Conservation (phyloP, 2,329 filamentous ascomycete species). For the Fusarium fracticaudum region DNA sequence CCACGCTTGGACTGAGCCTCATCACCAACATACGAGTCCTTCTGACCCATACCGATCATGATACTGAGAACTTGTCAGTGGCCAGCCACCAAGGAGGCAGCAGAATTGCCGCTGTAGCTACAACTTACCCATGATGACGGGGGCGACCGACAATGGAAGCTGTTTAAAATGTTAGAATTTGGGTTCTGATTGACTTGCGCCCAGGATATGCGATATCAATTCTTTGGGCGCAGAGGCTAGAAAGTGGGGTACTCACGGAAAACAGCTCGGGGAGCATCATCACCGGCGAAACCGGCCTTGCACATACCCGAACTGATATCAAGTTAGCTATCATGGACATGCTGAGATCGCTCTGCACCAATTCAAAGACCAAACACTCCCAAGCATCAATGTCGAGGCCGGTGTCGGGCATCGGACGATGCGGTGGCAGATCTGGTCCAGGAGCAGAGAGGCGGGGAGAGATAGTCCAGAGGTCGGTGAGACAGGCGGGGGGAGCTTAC, state of each 20-base stretch:
- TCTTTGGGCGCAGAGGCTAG: conserved; percentile 26
- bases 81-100: conserved; percentile 21
- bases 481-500: conserved; percentile 72
- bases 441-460: conserved; percentile 34
- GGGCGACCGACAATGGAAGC: conserved; percentile 99
- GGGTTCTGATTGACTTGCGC: conserved; percentile 14
- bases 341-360: neutral
- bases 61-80: conserved; percentile 70
- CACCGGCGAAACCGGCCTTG: conserved; percentile 99
- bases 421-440: conserved; percentile 34
- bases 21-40: conserved; percentile 99
- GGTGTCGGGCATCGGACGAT: conserved; percentile 37
- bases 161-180: conserved; percentile 58
- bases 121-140: conserved; percentile 97
- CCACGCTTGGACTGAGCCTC: conserved; percentile 99
- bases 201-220: conserved; percentile 26
- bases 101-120: conserved; percentile 7
- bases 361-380: conserved; percentile 1
- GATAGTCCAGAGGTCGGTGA: conserved; percentile 48
- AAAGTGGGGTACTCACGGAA: conserved; percentile 84
- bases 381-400: conserved; percentile 22
- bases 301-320: conserved; percentile 96
- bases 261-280: conserved; percentile 99
- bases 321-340: conserved; percentile 50
- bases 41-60: conserved; percentile 99